Conservation (phyloP, 2,329 filamentous ascomycete genomes). For the Alternaria ventricosa region DNA sequence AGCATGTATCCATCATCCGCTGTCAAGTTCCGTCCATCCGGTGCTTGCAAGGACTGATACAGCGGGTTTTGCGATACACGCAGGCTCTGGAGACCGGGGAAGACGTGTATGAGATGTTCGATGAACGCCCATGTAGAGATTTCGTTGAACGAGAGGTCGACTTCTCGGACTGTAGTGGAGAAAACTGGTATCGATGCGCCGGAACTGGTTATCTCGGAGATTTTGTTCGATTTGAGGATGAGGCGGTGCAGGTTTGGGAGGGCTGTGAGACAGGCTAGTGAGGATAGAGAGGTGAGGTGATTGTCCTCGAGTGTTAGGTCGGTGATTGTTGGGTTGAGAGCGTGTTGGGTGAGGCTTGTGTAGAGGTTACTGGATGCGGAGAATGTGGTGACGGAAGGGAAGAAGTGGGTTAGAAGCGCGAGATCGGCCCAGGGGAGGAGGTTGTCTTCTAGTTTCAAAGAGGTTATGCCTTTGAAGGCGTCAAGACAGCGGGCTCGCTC, state of each 20-base stretch:
- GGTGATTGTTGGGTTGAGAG: slow-evolving; percentile 61
- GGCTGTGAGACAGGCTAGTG: slow-evolving; percentile 65
- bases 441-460: slow-evolving; percentile 58
- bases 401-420: slow-evolving; percentile 56
- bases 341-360: slow-evolving; percentile 37
- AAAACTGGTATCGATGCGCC: slow-evolving; percentile 30
- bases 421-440: slow-evolving; percentile 50
- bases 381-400: slow-evolving; percentile 62
- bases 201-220: slow-evolving; percentile 54
- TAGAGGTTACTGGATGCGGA: slow-evolving; percentile 51
- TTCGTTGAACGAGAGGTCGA: slow-evolving; percentile 56
- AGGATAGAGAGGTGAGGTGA: slow-evolving; percentile 65
- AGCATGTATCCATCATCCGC: slow-evolving; percentile 90
- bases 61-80: slow-evolving; percentile 88
- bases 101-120: slow-evolving; percentile 68
- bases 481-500: slow-evolving; percentile 32
- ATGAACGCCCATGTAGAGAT: slow-evolving; percentile 73
- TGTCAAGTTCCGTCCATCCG: slow-evolving; percentile 54
- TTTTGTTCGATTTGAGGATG: slow-evolving; percentile 76
- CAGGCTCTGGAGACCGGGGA: slow-evolving; percentile 76
- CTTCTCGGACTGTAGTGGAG: slow-evolving; percentile 42
- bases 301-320: slow-evolving; percentile 77
- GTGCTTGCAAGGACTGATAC: slow-evolving; percentile 63
- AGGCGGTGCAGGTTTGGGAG: slow-evolving; percentile 61
- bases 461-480: slow-evolving; percentile 50